Conservation (phyloP, 441 rosid species). For the Bruguiera hainesii region DNA sequence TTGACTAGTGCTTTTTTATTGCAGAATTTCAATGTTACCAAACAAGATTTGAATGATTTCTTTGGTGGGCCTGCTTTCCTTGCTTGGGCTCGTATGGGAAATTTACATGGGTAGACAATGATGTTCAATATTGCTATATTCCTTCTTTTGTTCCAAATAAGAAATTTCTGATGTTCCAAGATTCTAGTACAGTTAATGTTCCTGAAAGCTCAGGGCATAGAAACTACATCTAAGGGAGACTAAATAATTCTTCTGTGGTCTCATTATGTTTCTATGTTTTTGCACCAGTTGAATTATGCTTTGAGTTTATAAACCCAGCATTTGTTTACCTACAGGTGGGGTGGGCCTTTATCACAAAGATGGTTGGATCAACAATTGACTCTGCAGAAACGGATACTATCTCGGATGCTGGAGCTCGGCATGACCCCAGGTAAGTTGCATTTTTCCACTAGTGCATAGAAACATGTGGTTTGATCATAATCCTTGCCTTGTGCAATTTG, state of each 20-base stretch:
- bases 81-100: slow-evolving; percentile 99
- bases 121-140: slow-evolving; percentile 5
- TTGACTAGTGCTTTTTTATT: slow-evolving; percentile 14
- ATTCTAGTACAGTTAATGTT: no score
- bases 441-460: slow-evolving; percentile 7
- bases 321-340: slow-evolving; percentile 62
- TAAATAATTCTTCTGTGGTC: no score
- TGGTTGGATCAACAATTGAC: slow-evolving; percentile 80
- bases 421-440: slow-evolving; percentile 84
- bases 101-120: slow-evolving; percentile 74
- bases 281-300: no score
- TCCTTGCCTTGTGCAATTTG: no score
- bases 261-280: no score
- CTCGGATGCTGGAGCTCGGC: slow-evolving; percentile 87
- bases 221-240: no score
- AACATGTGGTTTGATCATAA: neutral
- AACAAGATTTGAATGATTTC: slow-evolving; percentile 70
- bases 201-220: no score
- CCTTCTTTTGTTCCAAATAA: neutral
- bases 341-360: slow-evolving; percentile 83
- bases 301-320: neutral
- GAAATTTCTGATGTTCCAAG: no score
- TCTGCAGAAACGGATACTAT: slow-evolving; percentile 80
- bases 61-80: slow-evolving; percentile 99
- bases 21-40: slow-evolving; percentile 75